Evolutionary conservation across 495 filamentous ascomycete species (phyloP), one percentile per base, ranked within the genome.

Genomic region (Apodospora peruviana): DNA sequence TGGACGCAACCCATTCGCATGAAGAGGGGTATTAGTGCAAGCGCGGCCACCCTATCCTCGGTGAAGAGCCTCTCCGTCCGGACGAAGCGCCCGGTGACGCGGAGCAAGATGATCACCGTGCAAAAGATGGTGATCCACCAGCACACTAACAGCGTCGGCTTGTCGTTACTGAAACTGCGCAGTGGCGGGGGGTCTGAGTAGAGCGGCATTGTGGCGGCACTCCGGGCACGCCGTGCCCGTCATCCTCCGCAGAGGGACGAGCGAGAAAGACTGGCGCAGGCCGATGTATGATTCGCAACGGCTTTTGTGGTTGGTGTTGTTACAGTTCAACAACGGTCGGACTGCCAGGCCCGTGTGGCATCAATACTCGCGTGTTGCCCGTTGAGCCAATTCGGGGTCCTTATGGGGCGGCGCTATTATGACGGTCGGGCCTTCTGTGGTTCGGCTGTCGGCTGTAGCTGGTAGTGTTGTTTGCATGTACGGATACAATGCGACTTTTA

Each of bases 91-190:
- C 93, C 91, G 47, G 61, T 67, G 9, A 96, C 64, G 0, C 93
- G 80, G 24, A 88, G 73, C 16, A 89, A 49, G 50, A 98, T 95
- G 51, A 96, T 86, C 32, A 79, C 76, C 40, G 90, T 68, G 25
- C 89, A 87, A 60, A 94, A 93, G 5, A 71, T 72, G 7, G 90
- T 94, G 49, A 88, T 88, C 93, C 93, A 96, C 87, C 90, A 96
- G 61, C 86, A 91, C 58, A 93, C 88, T 45, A 96, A 74, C 35
- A 98, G 76, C 0, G 87, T 90, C 19, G 88, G 82, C 51, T 88
- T 85, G 67, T 88, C 77, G 23, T 83, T 59, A 59, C 69, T 53
- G 59, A 70, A 66, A 8, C 74, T 67, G 51, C 75, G 78, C 43
- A 75, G 68, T 44, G 75, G 72, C 40, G 87, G 86, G 8, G 84